Conservation (phyloP, 306 rosid genomes). For the Rosa rugosa region DNA sequence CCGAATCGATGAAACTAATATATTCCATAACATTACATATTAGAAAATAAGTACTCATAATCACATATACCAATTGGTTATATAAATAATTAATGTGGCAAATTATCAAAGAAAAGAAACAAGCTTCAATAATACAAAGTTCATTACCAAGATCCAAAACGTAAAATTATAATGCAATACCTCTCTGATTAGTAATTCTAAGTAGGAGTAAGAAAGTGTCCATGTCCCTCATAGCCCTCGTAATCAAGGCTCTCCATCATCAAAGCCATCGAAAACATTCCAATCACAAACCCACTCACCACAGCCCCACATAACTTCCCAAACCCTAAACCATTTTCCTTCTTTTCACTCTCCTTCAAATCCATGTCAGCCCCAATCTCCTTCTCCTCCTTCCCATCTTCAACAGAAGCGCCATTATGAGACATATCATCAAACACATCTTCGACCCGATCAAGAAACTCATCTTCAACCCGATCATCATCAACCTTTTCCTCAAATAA, state of each 20-base stretch:
- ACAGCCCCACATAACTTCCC: background rate
- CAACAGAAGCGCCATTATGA: constrained; percentile 7
- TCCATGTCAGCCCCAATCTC: constrained; percentile 6
- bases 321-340: background rate
- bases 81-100: too few species aligned
- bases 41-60: background rate
- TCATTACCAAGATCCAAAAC: background rate
- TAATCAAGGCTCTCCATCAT: constrained; percentile 7
- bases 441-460: background rate
- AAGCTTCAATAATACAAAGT: background rate
- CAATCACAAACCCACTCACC: background rate
- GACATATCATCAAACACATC: background rate
- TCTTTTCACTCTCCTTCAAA: background rate
- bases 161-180: background rate
- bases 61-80: background rate
- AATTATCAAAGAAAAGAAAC: background rate
- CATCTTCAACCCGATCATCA: background rate
- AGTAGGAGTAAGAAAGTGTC: constrained; percentile 41
- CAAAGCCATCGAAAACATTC: constrained; percentile 38
- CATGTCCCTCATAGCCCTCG: background rate
- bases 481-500: constrained; percentile 2
- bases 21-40: background rate
- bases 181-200: background rate
- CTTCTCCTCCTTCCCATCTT: constrained; percentile 22
- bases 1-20: background rate